Base-by-base conservation (phyloP, 1,139 yeast species). In the Pichia sp. region DNA sequence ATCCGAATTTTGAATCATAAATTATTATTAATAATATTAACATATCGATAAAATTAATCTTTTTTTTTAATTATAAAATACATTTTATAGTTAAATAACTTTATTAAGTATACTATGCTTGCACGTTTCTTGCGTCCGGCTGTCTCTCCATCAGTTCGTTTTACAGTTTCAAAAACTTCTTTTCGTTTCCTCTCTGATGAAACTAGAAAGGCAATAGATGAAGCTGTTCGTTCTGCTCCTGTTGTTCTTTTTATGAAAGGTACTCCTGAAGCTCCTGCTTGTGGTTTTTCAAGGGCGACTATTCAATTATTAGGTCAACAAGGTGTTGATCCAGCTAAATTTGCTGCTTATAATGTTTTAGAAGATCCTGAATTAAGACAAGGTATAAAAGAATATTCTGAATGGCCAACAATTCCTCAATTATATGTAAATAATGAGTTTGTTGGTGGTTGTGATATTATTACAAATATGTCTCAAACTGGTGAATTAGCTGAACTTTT, bases 261-360 rank as follows among this genome's bases (percentile, higher is more conserved):
- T 10, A 94, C 98, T 1, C 99, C 99, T 1, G 97, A 90, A 60
- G 87, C 86, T 48, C 99, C 99, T 29, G 95, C 89, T 59, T 94
- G 99, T 71, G 98, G 99, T 1, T 94, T 94, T 61, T 89, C 97
- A 6, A 78, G 96, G 60, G 95, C 96, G 43, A 87, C 97, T 20
- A 90, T 94, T 55, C 94, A 87, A 62, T 77, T 89, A 40, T 74
- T 94, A 52, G 97, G 98, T 22, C 94, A 89, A 63, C 95, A 90
- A 63, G 98, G 98, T 47, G 97, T 94, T 30, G 97, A 94, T 65
- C 98, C 98, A 6, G 76, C 71, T 39, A 90, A 92, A 65, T 90
- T 94, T 67, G 97, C 97, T 39, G 98, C 98, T 32, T 94, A 85
- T 68, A 92, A 94, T 60, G 98, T 94, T 0, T 72, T 94, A 55